Percentiles rank a stretch among this genome's conserved stretches.
Conservation (phyloP, 108 stramenopile genomes). For the Stephanodiscus minutulus region DNA sequence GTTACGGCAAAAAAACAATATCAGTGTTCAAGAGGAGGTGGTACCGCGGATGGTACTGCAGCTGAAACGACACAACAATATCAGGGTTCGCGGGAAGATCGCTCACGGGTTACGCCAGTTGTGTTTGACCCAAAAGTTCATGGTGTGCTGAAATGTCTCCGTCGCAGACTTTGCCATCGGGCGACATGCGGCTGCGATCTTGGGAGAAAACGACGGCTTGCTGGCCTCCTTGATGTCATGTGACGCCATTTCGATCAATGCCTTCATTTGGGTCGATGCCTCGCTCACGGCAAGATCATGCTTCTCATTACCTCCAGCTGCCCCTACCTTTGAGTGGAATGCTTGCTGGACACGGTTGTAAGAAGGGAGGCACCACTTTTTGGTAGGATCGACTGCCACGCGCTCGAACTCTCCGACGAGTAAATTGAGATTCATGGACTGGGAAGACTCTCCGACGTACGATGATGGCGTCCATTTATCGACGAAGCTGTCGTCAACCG, state of each 20-base stretch:
- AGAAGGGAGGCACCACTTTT: constrained; percentile 17
- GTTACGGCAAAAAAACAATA: not conserved
- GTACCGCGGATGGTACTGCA: not conserved
- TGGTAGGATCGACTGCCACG: not conserved
- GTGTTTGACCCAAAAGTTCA: not conserved
- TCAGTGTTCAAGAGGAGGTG: too few species aligned
- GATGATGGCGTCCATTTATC: not conserved
- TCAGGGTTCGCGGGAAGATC: not conserved
- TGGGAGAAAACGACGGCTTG: too few species aligned
- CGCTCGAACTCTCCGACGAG: constrained; percentile 14
- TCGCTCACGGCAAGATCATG: not conserved
- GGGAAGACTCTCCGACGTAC: not conserved
- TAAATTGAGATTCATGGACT: not conserved
- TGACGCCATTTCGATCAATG: constrained; percentile 25
- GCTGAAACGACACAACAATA: not conserved
- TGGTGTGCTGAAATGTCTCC: not conserved
- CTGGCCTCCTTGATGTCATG: not conserved
- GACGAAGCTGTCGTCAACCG: constrained; percentile 3
- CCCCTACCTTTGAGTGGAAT: not conserved
- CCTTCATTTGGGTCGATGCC: constrained; percentile 24
- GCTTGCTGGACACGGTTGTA: constrained; percentile 16
- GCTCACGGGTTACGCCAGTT: constrained; percentile 13
- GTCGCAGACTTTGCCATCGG: not conserved
- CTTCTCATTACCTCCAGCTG: not conserved
- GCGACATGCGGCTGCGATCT: not conserved